phyloP scores from a whole-genome alignment of 2,329 filamentous ascomycete species.

The Orbilia javanica region DNA sequence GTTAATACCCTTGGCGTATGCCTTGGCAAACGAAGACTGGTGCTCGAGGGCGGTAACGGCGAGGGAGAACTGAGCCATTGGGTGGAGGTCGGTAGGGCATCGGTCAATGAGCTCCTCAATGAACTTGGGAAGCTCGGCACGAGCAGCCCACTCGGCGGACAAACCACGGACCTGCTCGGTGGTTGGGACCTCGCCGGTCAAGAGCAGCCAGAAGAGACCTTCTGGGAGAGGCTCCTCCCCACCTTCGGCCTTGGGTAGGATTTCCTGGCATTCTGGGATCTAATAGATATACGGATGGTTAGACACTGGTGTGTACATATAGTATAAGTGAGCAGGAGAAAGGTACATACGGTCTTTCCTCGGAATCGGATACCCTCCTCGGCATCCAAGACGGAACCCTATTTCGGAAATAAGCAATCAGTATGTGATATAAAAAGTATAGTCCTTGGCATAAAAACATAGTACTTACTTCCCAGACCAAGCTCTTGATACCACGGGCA shows the following conservation, averaged over 20 bases:
- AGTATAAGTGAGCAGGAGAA: background rate
- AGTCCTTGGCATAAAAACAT: background rate
- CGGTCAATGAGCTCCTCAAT: conserved; percentile 99
- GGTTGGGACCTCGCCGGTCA: conserved; percentile 96
- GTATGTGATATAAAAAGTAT: background rate
- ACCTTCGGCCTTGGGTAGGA: conserved; percentile 96
- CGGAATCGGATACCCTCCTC: conserved; percentile 99
- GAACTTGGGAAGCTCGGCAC: conserved; percentile 96
- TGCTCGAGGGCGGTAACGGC: conserved; percentile 98
- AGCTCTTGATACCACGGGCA: conserved; percentile 97
- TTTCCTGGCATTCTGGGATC: conserved; percentile 98
- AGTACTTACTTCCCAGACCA: conserved; percentile 86
- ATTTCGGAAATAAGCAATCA: conserved; percentile 25
- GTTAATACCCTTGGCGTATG: conserved; percentile 98
- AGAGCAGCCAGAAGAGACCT: conserved; percentile 99
- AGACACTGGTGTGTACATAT: background rate
- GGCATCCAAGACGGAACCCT: conserved; percentile 93
- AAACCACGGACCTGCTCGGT: conserved; percentile 99
- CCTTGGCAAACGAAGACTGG: conserved; percentile 96
- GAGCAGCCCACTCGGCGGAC: conserved; percentile 98
- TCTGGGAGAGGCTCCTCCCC: conserved; percentile 97
- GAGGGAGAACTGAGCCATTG: conserved; percentile 99
- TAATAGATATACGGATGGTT: conserved; percentile 60
- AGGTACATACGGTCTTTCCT: conserved; percentile 80
- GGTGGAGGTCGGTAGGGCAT: conserved; percentile 98